Evolutionary conservation across 225 moss, liverwort and hornwort species (phyloP).

Genomic region (Straminergon stramineum): DNA sequence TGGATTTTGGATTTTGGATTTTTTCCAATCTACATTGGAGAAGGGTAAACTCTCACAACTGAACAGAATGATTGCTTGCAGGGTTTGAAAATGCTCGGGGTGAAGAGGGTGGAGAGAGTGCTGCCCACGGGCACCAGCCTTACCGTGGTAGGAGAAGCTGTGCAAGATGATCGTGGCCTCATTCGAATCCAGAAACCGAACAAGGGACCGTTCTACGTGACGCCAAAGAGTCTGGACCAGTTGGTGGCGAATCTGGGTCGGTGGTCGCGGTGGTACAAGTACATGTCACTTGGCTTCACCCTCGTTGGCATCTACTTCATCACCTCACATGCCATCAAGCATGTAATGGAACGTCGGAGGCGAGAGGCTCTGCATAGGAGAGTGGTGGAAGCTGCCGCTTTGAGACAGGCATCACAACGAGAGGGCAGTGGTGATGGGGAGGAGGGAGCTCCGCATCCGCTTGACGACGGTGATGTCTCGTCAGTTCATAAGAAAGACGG

Average conservation of each 20-base stretch:
- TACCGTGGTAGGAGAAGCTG: slow-evolving; percentile 93
- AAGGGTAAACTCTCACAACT: background rate
- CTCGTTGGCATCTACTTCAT: slow-evolving; percentile 82
- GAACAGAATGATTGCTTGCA: slow-evolving; percentile 52
- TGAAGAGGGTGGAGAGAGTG: slow-evolving; percentile 92
- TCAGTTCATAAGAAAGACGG: slow-evolving; percentile 40
- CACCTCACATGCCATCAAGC: slow-evolving; percentile 67
- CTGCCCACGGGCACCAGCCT: slow-evolving; percentile 91
- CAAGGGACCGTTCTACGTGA: slow-evolving; percentile 95
- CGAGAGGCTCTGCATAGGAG: slow-evolving; percentile 77
- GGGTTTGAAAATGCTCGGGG: slow-evolving; percentile 98
- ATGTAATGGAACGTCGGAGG: slow-evolving; percentile 74
- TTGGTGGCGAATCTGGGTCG: slow-evolving; percentile 80
- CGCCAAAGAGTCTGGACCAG: slow-evolving; percentile 80
- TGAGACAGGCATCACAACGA: slow-evolving; percentile 36
- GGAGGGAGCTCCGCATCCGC: slow-evolving; percentile 17
- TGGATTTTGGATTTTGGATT: background rate
- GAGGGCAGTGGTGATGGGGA: slow-evolving; percentile 17
- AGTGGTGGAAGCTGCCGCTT: slow-evolving; percentile 85
- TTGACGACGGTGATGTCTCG: slow-evolving; percentile 17
- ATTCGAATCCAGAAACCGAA: slow-evolving; percentile 88
- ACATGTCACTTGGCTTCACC: slow-evolving; percentile 80
- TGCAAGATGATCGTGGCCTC: slow-evolving; percentile 81
- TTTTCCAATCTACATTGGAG: too few relatives aligned
- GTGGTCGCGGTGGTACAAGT: slow-evolving; percentile 98